phyloP scores from a whole-genome alignment of 2,329 filamentous ascomycete genomes.

The Fusarium sp. region DNA sequence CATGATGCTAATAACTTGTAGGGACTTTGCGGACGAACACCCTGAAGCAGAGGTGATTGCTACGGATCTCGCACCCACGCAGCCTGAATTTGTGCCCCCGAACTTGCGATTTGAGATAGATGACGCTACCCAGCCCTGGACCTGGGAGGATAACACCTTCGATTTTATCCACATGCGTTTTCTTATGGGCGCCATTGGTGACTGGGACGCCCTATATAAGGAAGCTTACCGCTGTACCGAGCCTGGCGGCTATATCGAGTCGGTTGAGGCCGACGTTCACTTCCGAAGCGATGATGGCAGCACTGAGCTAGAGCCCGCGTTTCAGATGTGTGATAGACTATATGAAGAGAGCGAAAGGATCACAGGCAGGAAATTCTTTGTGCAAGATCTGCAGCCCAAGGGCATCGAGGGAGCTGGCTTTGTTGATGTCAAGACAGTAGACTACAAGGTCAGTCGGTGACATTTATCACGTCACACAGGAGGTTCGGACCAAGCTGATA shows the following conservation, averaged over 20 bases:
- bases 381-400: conserved; percentile 26
- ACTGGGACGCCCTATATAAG: conserved; percentile 29
- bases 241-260: conserved; percentile 35
- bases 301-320: conserved; percentile 6
- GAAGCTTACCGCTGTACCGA: conserved; percentile 33
- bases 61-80: conserved; percentile 38
- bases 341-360: conserved; percentile 33
- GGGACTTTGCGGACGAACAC: conserved; percentile 36
- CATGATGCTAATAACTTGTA: neutral
- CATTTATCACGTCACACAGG: neutral
- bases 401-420: conserved; percentile 31
- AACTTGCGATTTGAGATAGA: conserved; percentile 39
- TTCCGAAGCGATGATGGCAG: conserved; percentile 34
- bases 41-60: conserved; percentile 28
- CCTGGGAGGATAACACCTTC: conserved; percentile 26
- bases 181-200: conserved; percentile 34
- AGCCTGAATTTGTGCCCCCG: conserved; percentile 37
- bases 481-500: rapidly evolving
- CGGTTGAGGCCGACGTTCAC: conserved; percentile 27
- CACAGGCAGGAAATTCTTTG: conserved; percentile 23
- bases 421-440: conserved; percentile 26
- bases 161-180: conserved; percentile 38
- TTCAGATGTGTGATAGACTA: neutral
- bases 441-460: conserved; percentile 27
- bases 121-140: conserved; percentile 34